Conservation (phyloP, 1,284 basidiomycete genomes). For the Ceratobasidium theobromae region DNA sequence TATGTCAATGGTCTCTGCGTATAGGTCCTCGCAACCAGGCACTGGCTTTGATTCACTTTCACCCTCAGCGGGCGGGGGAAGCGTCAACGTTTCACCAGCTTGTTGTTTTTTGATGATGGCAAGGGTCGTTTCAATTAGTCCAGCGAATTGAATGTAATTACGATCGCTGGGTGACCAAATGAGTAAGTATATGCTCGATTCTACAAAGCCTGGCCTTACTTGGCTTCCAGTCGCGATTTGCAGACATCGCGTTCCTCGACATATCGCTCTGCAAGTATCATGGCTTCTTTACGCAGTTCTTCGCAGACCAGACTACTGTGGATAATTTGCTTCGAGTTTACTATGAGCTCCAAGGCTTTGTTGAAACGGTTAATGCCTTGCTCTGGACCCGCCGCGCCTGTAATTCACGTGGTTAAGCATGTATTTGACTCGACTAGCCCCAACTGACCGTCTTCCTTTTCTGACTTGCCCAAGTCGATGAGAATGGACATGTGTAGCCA, state of each 20-base stretch:
- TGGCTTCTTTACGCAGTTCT: slow-evolving; percentile 67
- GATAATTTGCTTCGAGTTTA: slow-evolving; percentile 59
- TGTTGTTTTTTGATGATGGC: slow-evolving; percentile 30
- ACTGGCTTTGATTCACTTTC: slow-evolving; percentile 41
- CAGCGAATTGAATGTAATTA: slow-evolving; percentile 82
- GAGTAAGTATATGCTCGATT: neutral
- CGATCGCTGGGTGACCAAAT: slow-evolving; percentile 58
- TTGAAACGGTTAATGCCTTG: slow-evolving; percentile 35
- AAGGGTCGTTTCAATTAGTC: slow-evolving; percentile 68
- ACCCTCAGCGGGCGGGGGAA: slow-evolving; percentile 41
- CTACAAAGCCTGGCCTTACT: slow-evolving; percentile 6
- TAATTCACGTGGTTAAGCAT: neutral
- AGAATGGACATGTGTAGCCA: slow-evolving; percentile 72
- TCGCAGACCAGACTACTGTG: slow-evolving; percentile 72
- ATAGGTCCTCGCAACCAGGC: slow-evolving; percentile 41
- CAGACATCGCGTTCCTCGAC: slow-evolving; percentile 36
- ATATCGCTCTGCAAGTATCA: slow-evolving; percentile 34
- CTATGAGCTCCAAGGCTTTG: slow-evolving; percentile 29
- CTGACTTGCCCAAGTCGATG: slow-evolving; percentile 53
- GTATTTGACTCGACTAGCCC: neutral
- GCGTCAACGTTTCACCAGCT: slow-evolving; percentile 33
- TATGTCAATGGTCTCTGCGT: slow-evolving; percentile 54
- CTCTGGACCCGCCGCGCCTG: neutral
- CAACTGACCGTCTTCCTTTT: slow-evolving; percentile 46
- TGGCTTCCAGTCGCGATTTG: slow-evolving; percentile 30